phyloP scores from a whole-genome alignment of 148 eudicot genomes.

The Limonium bicolor region DNA sequence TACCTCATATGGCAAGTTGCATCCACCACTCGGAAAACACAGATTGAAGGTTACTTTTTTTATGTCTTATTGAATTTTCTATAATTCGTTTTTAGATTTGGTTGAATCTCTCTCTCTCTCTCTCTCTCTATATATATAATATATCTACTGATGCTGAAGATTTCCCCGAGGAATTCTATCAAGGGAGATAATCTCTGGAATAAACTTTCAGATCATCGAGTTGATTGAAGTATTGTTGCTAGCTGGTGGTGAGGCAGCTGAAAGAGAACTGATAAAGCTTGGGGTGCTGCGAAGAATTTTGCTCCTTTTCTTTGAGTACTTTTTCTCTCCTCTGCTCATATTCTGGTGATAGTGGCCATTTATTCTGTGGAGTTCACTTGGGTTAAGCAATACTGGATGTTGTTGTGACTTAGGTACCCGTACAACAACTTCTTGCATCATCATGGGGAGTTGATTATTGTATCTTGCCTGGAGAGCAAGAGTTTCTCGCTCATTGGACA shows the following conservation, averaged over 20 bases:
- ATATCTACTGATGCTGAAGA: not conserved
- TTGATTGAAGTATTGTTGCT: slow-evolving; percentile 75
- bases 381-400: too few relatives aligned
- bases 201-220: slow-evolving; percentile 82
- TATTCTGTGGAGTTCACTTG: too few relatives aligned
- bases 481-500: slow-evolving; percentile 51
- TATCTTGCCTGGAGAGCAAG: slow-evolving; percentile 81
- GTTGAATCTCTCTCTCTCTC: too few relatives aligned
- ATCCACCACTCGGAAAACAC: slow-evolving; percentile 93
- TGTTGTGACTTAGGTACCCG: slow-evolving; percentile 63
- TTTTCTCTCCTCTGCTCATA: not conserved
- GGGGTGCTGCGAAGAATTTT: slow-evolving; percentile 66
- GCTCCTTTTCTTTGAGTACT: slow-evolving; percentile 83
- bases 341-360: not conserved
- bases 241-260: slow-evolving; percentile 70
- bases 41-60: slow-evolving; percentile 60
- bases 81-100: too few relatives aligned
- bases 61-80: not conserved
- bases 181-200: too few relatives aligned
- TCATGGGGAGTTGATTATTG: slow-evolving; percentile 59
- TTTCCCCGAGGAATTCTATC: too few relatives aligned
- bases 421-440: slow-evolving; percentile 94
- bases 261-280: slow-evolving; percentile 75
- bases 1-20: slow-evolving; percentile 89
- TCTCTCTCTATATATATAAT: too few relatives aligned